phyloP scores from a whole-genome alignment of 2,329 filamentous ascomycete species.

The Fusarium vanettenii region DNA sequence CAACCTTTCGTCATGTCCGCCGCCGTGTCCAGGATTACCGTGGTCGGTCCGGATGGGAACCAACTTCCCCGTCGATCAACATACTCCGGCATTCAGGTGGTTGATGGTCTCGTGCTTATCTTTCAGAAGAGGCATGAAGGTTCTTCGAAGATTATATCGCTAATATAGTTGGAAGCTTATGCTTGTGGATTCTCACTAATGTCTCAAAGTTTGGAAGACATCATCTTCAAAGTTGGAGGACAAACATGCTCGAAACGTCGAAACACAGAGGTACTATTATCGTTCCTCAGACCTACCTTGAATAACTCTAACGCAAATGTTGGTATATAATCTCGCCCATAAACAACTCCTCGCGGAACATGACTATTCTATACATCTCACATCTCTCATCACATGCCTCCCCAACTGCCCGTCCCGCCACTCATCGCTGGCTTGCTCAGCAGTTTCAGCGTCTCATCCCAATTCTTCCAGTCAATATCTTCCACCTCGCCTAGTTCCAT shows the following conservation, averaged over 20 bases:
- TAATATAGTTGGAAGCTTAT: not conserved
- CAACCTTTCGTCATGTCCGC: not conserved
- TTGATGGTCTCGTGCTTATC: not conserved
- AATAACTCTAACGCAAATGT: not conserved
- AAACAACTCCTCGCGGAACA: not conserved
- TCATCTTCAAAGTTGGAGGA: no score
- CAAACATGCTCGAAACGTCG: not conserved
- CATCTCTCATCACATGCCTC: constrained; percentile 22
- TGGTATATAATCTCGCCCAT: not conserved
- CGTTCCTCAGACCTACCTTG: not conserved
- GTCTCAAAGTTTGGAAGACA: not conserved
- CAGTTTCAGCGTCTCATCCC: constrained; percentile 26
- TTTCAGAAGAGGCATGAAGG: not conserved
- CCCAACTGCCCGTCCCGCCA: constrained; percentile 27
- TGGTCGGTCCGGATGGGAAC: not conserved
- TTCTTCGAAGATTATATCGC: not conserved
- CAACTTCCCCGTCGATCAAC: not conserved
- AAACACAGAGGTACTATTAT: not conserved
- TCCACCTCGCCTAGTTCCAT: constrained; percentile 32
- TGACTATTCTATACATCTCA: not conserved
- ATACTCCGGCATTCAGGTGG: not conserved
- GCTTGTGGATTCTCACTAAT: not conserved
- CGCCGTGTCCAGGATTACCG: not conserved
- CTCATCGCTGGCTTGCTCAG: constrained; percentile 6
- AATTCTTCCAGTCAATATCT: constrained; percentile 35